Conservation (phyloP, 352 stramenopile genomes). For the Elongisporangium senticosum region DNA sequence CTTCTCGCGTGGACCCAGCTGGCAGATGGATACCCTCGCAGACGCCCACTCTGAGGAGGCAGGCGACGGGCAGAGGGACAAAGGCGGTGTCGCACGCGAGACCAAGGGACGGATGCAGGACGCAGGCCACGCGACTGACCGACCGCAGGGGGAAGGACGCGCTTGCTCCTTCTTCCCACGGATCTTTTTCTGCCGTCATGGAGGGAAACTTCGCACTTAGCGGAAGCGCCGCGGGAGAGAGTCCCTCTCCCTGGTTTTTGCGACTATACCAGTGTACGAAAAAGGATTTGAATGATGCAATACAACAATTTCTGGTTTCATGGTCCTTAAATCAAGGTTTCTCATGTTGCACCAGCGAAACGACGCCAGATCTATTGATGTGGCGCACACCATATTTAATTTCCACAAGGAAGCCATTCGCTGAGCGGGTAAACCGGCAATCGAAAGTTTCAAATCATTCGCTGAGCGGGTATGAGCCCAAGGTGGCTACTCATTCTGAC, state of each 20-base stretch:
- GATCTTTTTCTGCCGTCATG: not conserved
- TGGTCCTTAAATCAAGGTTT: slow-evolving; percentile 1
- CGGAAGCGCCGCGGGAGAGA: not conserved
- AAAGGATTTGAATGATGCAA: not conserved
- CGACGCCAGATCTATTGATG: not conserved
- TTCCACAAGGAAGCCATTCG: not conserved
- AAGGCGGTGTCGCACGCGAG: not conserved
- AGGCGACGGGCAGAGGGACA: not conserved
- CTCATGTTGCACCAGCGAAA: not conserved
- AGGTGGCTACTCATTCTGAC: not conserved
- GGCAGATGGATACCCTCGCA: not conserved
- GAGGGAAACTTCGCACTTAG: not conserved
- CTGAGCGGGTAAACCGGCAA: not conserved
- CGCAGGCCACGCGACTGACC: not conserved
- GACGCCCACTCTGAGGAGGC: not conserved
- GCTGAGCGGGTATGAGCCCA: not conserved
- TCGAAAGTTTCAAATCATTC: too few species aligned
- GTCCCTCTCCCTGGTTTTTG: not conserved
- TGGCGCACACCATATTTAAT: not conserved
- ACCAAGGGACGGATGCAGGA: not conserved
- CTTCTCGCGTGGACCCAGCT: not conserved
- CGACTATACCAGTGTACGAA: not conserved
- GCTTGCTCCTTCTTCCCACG: not conserved
- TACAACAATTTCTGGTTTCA: not conserved
- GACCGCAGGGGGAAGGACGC: not conserved